Percentiles rank a stretch among this genome's conserved stretches.
These are phyloP conservation scores for Pseudognaphalium luteoalbum DNA, from an alignment of 129 eudicot genomes.

Conservation along the genomic window DNA sequence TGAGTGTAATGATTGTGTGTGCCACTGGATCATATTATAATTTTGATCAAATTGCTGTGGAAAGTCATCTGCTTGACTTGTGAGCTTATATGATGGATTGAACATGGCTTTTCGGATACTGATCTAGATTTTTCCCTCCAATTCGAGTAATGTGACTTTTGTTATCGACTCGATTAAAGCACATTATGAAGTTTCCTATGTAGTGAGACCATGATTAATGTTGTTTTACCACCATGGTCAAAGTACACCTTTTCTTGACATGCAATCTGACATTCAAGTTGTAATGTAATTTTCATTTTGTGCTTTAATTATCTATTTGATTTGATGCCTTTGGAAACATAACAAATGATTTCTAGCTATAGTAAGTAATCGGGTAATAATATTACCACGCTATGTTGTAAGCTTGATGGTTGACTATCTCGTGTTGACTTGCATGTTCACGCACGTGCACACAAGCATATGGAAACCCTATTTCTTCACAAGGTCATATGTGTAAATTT, in stretches of 20 bases:
- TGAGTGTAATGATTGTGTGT: background rate
- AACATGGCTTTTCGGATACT: background rate
- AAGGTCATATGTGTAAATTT: background rate
- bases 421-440: too few species aligned
- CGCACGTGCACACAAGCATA: too few species aligned
- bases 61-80: slow-evolving; percentile 15
- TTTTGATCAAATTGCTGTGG: background rate
- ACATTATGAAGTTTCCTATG: background rate
- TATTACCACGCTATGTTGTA: background rate
- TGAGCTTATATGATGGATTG: slow-evolving; percentile 11
- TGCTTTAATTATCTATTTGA: background rate
- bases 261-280: slow-evolving; percentile 11
- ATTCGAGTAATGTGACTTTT: background rate
- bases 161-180: background rate
- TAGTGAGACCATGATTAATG: slow-evolving; percentile 21
- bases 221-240: slow-evolving; percentile 29
- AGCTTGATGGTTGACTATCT: background rate
- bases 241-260: slow-evolving; percentile 15
- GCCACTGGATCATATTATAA: background rate
- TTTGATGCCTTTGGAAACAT: background rate
- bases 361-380: background rate
- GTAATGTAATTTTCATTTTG: slow-evolving; percentile 19
- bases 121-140: background rate
- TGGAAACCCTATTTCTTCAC: background rate
- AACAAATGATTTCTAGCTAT: background rate